Evolutionary conservation across 1,284 basidiomycete genomes (phyloP).

Genomic region (Austroboletus niveus): DNA sequence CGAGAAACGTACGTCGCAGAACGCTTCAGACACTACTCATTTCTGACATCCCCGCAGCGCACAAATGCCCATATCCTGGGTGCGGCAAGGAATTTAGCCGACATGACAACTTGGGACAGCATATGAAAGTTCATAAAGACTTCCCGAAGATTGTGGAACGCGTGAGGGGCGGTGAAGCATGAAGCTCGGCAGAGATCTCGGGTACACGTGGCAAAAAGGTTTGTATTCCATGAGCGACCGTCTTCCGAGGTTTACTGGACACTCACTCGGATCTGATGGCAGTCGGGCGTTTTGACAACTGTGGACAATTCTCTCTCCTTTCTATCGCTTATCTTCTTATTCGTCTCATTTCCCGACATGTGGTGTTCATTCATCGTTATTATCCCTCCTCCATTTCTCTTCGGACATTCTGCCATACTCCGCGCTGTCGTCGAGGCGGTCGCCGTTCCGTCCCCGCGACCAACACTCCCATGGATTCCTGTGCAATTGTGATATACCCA

Average conservation of each 20-base stretch:
- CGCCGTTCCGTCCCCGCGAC: slow-evolving; percentile 14
- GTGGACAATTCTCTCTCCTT: slow-evolving; percentile 28
- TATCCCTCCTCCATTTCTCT: slow-evolving; percentile 21
- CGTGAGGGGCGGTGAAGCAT: slow-evolving; percentile 25
- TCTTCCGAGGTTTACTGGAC: slow-evolving; percentile 20
- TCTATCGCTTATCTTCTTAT: slow-evolving; percentile 23
- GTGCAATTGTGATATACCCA: slow-evolving; percentile 23
- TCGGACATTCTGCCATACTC: slow-evolving; percentile 27
- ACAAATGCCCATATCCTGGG: slow-evolving; percentile 71
- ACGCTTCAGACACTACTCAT: too few species aligned
- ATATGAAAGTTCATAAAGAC: slow-evolving; percentile 65
- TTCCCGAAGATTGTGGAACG: slow-evolving; percentile 28
- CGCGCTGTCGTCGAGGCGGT: slow-evolving; percentile 19
- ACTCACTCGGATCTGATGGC: slow-evolving; percentile 21
- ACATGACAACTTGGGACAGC: slow-evolving; percentile 82
- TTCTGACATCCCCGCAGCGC: slow-evolving; percentile 44
- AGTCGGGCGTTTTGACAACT: slow-evolving; percentile 28
- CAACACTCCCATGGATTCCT: slow-evolving; percentile 9
- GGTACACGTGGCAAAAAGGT: slow-evolving; percentile 17
- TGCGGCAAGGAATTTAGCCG: slow-evolving; percentile 84
- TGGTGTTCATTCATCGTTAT: slow-evolving; percentile 20
- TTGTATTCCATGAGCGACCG: slow-evolving; percentile 3
- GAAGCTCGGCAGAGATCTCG: slow-evolving; percentile 8
- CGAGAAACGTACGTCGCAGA: slow-evolving; percentile 54
- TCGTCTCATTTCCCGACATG: slow-evolving; percentile 29